Evolutionary conservation across 139 green algal species (phyloP), one percentile per base, ranked within the genome.

Genomic region (Tetradesmus lagerheimii): DNA sequence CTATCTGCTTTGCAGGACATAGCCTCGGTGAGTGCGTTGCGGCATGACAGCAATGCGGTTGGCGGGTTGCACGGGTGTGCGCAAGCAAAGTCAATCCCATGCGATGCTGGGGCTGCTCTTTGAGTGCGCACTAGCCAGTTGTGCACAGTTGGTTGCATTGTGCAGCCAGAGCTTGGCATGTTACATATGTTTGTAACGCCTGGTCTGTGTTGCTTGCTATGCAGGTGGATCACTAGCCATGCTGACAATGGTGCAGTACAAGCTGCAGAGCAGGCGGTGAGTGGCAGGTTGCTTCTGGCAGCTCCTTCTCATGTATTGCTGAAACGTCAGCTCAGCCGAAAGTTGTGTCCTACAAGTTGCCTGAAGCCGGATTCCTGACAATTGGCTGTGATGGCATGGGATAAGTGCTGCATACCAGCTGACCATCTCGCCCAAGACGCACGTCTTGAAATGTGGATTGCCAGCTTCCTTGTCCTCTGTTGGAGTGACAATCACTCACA

Each of bases 1-100:
- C 91, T 27, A 35, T 95, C 35, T 81, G 84, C 78, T 93, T 96
- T 82, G 93, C 90, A 15, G 95, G 95, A 1, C 95, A 97, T 90
- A 93, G 83, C 83, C 27, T 88, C n/a, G 83, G 83, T 88, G 71
- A 35, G 82, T 18, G 57, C 25, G 31, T 20, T 11, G 4, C 2
- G 57, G 23, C 23, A 8, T 79, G 71, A 2, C 29, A 25, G 31
- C 29, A 23, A 1, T 6, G 71, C 0, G 2, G 71, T 79, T 27
- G 3, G 31, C 9, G 31, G n/a, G 11, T 15, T 37, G 66, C 66
- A 34, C 1, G 66, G 16, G 15, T 76, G 66, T 14, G 1, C 20
- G 47, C 47, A 20, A 50, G 43, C 43, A 50, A 2, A 23, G 47
- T n/a, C 66, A 76, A 37, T 16, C 2, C 35, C 29, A 31, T 37